A percentile compares a stretch with the other conserved stretches of the same genome.
Conservation (phyloP, 192 early-diverging fungal species). For the Entophlyctis helioformis region DNA sequence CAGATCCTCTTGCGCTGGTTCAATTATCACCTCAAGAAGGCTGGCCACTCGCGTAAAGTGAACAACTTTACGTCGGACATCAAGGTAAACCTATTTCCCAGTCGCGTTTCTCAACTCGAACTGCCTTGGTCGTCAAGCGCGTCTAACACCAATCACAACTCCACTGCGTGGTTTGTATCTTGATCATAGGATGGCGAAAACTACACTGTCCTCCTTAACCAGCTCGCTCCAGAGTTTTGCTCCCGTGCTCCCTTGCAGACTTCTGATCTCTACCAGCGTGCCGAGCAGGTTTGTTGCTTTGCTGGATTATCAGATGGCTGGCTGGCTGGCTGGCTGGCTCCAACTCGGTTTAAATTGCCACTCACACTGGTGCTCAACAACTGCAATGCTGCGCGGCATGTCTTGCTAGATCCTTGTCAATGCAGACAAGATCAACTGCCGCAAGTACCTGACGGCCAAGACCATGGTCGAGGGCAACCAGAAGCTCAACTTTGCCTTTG, state of each 20-base stretch:
- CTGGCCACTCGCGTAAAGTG: conserved; percentile 73
- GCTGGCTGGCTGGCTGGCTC: too few species aligned
- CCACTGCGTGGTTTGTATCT: not conserved
- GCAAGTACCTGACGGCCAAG: conserved; percentile 90
- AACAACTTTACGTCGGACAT: conserved; percentile 88
- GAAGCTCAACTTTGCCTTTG: conserved; percentile 97
- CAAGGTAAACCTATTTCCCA: conserved; percentile 21
- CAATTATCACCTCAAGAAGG: conserved; percentile 96
- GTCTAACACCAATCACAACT: not conserved
- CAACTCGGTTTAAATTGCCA: too few species aligned
- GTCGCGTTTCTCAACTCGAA: not conserved
- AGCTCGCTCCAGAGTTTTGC: conserved; percentile 76
- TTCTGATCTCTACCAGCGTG: conserved; percentile 64
- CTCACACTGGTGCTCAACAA: too few species aligned
- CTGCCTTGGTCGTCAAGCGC: not conserved
- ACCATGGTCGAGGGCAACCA: conserved; percentile 90
- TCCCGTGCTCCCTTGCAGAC: conserved; percentile 69
- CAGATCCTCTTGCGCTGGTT: conserved; percentile 97
- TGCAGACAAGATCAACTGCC: conserved; percentile 84
- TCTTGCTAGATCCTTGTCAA: too few species aligned
- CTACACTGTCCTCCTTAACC: conserved; percentile 89
- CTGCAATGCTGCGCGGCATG: too few species aligned
- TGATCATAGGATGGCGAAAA: conserved; percentile 69
- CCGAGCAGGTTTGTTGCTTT: conserved; percentile 79
- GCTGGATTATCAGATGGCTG: too few species aligned